Conservation (phyloP, 176 grass and related monocot genomes). For the Dactylis glomerata region DNA sequence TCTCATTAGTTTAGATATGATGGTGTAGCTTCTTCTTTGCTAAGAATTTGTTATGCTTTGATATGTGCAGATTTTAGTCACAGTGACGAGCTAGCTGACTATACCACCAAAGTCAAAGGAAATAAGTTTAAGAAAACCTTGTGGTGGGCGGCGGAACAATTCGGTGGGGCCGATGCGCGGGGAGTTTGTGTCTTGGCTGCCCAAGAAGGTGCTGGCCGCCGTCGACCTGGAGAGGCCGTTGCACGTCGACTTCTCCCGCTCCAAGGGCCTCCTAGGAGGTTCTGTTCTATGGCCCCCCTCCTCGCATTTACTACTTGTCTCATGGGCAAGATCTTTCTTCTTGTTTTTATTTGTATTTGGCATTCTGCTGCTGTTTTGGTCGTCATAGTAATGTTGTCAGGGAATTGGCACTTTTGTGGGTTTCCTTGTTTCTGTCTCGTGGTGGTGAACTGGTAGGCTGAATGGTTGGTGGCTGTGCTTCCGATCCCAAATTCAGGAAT, state of each 20-base stretch:
- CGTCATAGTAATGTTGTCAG: background rate
- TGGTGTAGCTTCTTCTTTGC: no score
- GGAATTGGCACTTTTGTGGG: background rate
- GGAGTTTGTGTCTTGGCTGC: conserved; percentile 70
- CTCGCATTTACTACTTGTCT: background rate
- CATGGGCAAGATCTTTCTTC: background rate
- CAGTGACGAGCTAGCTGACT: no score
- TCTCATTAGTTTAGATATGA: no score
- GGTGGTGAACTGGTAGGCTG: background rate
- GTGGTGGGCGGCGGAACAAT: conserved; percentile 52
- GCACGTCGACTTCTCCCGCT: conserved; percentile 70
- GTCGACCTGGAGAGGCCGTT: conserved; percentile 65
- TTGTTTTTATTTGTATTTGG: background rate
- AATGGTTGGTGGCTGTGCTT: conserved; percentile 3
- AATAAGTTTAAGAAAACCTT: no score
- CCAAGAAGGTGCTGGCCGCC: conserved; percentile 68
- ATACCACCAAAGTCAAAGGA: no score
- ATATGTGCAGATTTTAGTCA: no score
- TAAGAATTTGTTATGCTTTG: no score
- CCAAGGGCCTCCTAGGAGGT: conserved; percentile 66
- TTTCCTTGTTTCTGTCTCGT: background rate
- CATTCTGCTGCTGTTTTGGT: background rate
- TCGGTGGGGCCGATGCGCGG: conserved; percentile 63
- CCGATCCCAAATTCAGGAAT: conserved; percentile 8
- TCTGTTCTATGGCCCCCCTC: background rate